phyloP scores from a whole-genome alignment of 208 protist species.

The Jaenimonas drosophilae region DNA sequence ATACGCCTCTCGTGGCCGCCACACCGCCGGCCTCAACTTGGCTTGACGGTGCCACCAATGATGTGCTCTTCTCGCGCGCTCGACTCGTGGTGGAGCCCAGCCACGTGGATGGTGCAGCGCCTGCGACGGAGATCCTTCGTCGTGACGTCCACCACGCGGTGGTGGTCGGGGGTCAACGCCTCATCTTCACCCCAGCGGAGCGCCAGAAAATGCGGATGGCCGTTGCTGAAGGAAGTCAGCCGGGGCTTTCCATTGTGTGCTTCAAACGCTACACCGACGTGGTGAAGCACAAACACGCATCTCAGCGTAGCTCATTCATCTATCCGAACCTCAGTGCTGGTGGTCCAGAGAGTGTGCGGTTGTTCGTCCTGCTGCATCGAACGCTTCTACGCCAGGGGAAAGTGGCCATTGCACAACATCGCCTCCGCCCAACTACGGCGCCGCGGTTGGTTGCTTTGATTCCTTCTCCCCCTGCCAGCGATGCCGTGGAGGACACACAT shows the following conservation, averaged over 20 bases:
- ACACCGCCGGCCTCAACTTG: slow-evolving; percentile 8
- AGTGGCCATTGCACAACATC: slow-evolving; percentile 63
- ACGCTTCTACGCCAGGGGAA: slow-evolving; percentile 32
- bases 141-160: slow-evolving; percentile 12
- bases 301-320: slow-evolving; percentile 35
- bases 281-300: slow-evolving; percentile 35
- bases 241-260: slow-evolving; percentile 60
- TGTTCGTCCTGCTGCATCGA: slow-evolving; percentile 66
- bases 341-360: slow-evolving; percentile 22
- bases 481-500: neutral
- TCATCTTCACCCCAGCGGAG: slow-evolving; percentile 34
- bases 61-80: slow-evolving; percentile 22
- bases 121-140: neutral
- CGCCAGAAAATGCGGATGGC: slow-evolving; percentile 17
- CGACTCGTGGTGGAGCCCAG: slow-evolving; percentile 13
- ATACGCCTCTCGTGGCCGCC: slow-evolving; percentile 35
- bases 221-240: slow-evolving; percentile 15
- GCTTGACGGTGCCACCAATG: slow-evolving; percentile 48
- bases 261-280: slow-evolving; percentile 49
- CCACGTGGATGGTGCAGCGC: neutral
- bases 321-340: slow-evolving; percentile 32
- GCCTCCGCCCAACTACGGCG: slow-evolving; percentile 8
- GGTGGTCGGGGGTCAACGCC: slow-evolving; percentile 13
- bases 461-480: slow-evolving; percentile 14
- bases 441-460: slow-evolving; percentile 73